Evolutionary conservation across 768 basidiomycete genomes (phyloP).

Genomic region (Auricularia cornea): DNA sequence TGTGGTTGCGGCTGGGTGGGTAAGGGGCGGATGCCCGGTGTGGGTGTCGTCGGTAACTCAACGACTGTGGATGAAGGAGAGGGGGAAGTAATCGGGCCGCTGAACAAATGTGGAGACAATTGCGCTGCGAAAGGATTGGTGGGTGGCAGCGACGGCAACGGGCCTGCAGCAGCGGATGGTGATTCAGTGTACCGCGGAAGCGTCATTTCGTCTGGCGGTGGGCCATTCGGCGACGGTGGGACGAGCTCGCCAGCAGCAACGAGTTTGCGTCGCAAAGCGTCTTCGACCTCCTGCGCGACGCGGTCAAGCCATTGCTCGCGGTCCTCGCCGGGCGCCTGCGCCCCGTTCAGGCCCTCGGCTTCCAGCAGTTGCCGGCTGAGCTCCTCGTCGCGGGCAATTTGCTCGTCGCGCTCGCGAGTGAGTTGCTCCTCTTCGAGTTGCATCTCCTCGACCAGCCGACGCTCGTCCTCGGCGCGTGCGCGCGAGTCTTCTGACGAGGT

Average conservation of each 20-base stretch:
- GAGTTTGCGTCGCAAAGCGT: neutral
- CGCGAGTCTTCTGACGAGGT: neutral
- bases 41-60: neutral
- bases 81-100: neutral
- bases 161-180: neutral
- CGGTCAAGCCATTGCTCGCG: neutral
- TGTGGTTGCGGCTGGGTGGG: neutral
- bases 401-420: slow-evolving; percentile 4
- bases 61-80: neutral
- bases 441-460: neutral
- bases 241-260: neutral
- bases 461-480: neutral
- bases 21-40: neutral
- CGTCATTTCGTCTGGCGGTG: neutral
- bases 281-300: neutral
- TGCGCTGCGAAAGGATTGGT: neutral
- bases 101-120: neutral
- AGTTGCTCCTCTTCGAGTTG: slow-evolving; percentile 1
- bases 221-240: neutral
- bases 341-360: slow-evolving; percentile 25
- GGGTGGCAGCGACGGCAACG: neutral
- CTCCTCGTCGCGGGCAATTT: slow-evolving; percentile 34
- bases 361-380: slow-evolving; percentile 32
- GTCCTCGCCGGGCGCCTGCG: neutral
- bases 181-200: neutral